Evolutionary conservation across 1,284 basidiomycete genomes (phyloP), one percentile per base, ranked within the genome.

Genomic region (Ustilago hordei): DNA sequence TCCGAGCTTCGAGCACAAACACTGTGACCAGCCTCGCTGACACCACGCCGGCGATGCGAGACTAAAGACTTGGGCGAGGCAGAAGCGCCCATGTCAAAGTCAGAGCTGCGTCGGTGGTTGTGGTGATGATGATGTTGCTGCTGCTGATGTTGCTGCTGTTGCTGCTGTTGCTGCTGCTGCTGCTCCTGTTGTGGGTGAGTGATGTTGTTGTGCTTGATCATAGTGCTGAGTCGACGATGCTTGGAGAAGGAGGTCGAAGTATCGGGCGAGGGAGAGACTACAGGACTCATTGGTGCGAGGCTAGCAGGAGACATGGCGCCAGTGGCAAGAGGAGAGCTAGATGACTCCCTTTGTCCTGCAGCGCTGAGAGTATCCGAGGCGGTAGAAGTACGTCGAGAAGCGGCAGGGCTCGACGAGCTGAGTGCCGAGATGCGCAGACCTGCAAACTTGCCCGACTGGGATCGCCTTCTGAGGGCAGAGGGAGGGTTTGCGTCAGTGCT

Each of bases 401-500:
- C 8, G 12, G 64, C 43, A 3, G 64, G 57, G 36, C 61, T 66
- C 8, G 63, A 50, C 17, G 66, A 31, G 19, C 55, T 55, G 60
- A 72, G 55, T 8, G 75, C 69, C 34, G 66, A 69, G 47, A 77
- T 77, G 38, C 75, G 69, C 19, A 77, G 47, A 4, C 59, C 75
- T 6, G 75, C 75, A 54, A 69, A 77, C 55, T 68, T 77, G 69
- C 75, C 75, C 8, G 75, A 77, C 8, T 65, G 69, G 15, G 74
- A 76, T 39, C 74, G 74, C 13, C 60, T 3, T 13, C 67, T 41
- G 34, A 58, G 54, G n/a, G 36, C 12, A 11, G n/a, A 19, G 17
- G 17, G n/a, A 13, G 28, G 36, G 1, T 13, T 8, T 7, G 19
- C 47, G 17, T 59, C 45, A 8, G 62, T 12, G 5, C 48, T 38